A percentile compares a stretch with the other conserved stretches of the same genome.
Evolutionary conservation across 345 rosid species (phyloP).

Genomic region (Abelmoschus esculentus): DNA sequence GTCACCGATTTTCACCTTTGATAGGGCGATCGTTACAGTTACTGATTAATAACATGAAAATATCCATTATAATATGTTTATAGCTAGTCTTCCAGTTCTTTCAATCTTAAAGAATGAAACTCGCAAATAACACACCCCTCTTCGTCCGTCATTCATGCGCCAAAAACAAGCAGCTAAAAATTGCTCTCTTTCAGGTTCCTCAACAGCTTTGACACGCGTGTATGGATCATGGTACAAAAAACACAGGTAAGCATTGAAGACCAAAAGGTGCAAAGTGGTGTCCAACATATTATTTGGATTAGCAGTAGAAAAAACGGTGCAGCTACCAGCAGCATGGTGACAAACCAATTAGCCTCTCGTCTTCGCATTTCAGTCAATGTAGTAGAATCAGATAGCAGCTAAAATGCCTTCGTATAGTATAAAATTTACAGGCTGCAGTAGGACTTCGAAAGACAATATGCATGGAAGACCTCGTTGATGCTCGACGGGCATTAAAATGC

Average conservation of each 20-base stretch:
- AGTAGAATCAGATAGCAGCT: slow-evolving; percentile 21
- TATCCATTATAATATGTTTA: no score
- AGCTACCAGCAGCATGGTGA: slow-evolving; percentile 4
- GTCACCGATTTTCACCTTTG: no score
- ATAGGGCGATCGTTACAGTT: no score
- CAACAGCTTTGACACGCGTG: not conserved
- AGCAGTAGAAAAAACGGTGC: not conserved
- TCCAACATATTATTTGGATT: not conserved
- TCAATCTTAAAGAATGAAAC: not conserved
- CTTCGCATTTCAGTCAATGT: slow-evolving; percentile 1
- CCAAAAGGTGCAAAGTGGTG: slow-evolving; percentile 6
- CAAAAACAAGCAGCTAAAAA: not conserved
- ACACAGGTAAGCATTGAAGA: not conserved
- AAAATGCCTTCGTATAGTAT: slow-evolving; percentile 25
- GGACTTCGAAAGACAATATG: slow-evolving; percentile 1
- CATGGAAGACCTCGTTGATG: not conserved
- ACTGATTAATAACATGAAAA: no score
- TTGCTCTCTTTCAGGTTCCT: not conserved
- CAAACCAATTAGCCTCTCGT: not conserved
- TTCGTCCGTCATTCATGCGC: not conserved
- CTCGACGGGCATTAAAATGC: not conserved
- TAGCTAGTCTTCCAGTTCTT: not conserved
- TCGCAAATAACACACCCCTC: not conserved
- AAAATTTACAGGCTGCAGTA: slow-evolving; percentile 21
- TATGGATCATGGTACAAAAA: not conserved